These are phyloP conservation scores for Curvularia eragrostidis DNA, from an alignment of 2,329 filamentous ascomycete species.

Conservation along the genomic window DNA sequence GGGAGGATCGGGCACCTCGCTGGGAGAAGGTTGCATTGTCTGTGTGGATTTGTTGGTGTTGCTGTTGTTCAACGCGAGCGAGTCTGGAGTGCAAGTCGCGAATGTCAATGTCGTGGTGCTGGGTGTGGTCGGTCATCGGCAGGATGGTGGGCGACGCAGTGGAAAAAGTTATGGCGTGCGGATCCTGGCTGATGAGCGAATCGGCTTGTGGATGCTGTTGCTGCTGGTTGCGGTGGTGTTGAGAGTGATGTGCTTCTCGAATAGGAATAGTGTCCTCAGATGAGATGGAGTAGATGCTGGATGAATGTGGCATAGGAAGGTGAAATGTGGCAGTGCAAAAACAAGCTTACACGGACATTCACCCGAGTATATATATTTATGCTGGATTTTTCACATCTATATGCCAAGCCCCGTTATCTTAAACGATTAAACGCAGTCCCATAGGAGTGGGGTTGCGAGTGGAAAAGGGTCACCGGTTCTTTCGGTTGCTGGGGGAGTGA, in stretches of 20 bases:
- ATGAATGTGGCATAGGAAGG: slow-evolving; percentile 1
- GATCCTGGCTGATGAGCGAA: slow-evolving; percentile 8
- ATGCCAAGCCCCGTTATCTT: background rate
- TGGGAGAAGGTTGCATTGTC: slow-evolving; percentile 18
- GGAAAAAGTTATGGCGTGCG: slow-evolving; percentile 11
- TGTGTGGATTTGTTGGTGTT: background rate
- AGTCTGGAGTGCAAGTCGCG: slow-evolving; percentile 4
- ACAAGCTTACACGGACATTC: background rate
- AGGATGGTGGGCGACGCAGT: slow-evolving; percentile 17
- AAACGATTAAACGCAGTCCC: background rate
- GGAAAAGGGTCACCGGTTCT: background rate
- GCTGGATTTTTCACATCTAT: background rate
- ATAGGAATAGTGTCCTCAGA: too few species aligned
- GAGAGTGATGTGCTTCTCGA: background rate
- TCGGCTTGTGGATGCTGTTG: too few species aligned
- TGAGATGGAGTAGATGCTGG: background rate
- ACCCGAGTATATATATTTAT: slow-evolving; percentile 25
- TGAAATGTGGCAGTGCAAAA: slow-evolving; percentile 12
- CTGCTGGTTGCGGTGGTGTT: too few species aligned
- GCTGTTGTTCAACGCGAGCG: background rate
- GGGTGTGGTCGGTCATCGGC: slow-evolving; percentile 41
- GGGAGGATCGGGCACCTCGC: slow-evolving; percentile 39
- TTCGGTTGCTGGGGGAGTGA: background rate
- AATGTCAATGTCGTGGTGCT: slow-evolving; percentile 27
- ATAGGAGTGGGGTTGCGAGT: background rate